Evolutionary conservation across 2,329 filamentous ascomycete species (phyloP), one percentile per base, ranked within the genome.

Genomic region (Xylaria multiplex): DNA sequence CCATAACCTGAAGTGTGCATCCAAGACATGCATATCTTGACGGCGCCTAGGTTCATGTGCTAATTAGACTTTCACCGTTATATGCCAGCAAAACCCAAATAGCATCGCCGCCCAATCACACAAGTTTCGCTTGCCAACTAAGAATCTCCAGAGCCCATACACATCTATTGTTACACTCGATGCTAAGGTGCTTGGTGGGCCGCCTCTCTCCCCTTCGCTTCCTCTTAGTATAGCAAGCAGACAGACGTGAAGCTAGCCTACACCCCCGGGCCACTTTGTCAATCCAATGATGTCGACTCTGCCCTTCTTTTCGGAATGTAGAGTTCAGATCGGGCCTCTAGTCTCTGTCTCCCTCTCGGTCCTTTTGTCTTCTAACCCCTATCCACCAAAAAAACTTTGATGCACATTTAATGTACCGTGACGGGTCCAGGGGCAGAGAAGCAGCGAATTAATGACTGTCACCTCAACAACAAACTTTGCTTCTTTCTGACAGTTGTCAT

Each of bases 61-160:
- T 48, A 53, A 70, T 69, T 59, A 72, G 61, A 72, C 67, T 72
- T 71, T 66, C 54, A 42, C 59, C 40, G 22, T 62, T 49, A 32
- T 50, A 62, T 54, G 59, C 59, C 62, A 64, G 50, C 45, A 64
- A 69, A 71, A 62, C 66, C 60, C 63, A 64, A 70, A 65, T 46
- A 46, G 42, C 32, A 37, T 55, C 50, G 24, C 27, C 56, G 43
- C 16, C 67, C 67, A 60, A 63, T 63, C 61, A 50, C 35, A 53
- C 46, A 16, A 19, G 19, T 48, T 35, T 13, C 30, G 22, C 57
- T 27, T 19, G 27, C 30, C 45, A 30, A 37, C 45, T 45, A 42
- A 48, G 24, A 59, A 50, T 48, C 22, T 48, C 59, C 42, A 55
- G 32, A 43, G 49, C 45, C 42, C 46, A 50, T 59, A 50, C 54